A percentile compares a stretch with the other conserved stretches of the same genome.
phyloP scores from a whole-genome alignment of 2,329 filamentous ascomycete genomes.

The Aspergillus udagawae region DNA sequence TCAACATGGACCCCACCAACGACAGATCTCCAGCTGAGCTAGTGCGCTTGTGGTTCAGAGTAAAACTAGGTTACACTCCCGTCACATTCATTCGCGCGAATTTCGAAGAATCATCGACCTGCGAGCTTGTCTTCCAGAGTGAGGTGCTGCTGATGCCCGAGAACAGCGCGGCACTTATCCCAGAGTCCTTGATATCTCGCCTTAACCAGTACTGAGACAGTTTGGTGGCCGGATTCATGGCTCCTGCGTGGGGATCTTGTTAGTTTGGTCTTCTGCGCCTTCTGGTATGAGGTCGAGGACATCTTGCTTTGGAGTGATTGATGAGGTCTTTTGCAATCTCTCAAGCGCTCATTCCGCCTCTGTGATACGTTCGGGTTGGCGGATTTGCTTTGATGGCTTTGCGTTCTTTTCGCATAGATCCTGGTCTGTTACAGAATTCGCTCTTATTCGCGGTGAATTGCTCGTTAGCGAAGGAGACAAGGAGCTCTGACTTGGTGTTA shows the following conservation, averaged over 20 bases:
- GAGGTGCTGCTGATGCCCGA: constrained; percentile 17
- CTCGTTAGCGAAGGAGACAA: neutral
- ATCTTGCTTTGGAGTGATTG: neutral
- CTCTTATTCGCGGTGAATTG: neutral
- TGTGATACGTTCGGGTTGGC: neutral
- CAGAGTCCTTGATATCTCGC: neutral
- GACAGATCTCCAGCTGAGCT: constrained; percentile 8
- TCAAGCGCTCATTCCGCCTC: neutral
- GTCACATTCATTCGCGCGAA: constrained; percentile 18
- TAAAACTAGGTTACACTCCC: constrained; percentile 22
- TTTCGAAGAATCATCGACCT: constrained; percentile 5
- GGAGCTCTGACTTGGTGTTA: neutral
- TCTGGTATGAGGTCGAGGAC: neutral
- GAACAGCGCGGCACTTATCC: neutral
- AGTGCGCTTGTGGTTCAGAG: neutral
- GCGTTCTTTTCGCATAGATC: neutral
- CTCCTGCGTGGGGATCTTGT: too few species aligned
- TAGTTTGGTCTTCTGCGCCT: neutral
- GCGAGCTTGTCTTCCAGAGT: constrained; percentile 13
- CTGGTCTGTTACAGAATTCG: neutral
- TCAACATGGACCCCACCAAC: constrained; percentile 18
- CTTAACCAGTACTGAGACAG: neutral
- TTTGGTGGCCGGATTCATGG: neutral
- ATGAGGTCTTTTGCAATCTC: neutral
- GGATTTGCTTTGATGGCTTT: neutral